Conservation (phyloP, 805 yeast genomes). For the Wickerhamiella domercqiae region DNA sequence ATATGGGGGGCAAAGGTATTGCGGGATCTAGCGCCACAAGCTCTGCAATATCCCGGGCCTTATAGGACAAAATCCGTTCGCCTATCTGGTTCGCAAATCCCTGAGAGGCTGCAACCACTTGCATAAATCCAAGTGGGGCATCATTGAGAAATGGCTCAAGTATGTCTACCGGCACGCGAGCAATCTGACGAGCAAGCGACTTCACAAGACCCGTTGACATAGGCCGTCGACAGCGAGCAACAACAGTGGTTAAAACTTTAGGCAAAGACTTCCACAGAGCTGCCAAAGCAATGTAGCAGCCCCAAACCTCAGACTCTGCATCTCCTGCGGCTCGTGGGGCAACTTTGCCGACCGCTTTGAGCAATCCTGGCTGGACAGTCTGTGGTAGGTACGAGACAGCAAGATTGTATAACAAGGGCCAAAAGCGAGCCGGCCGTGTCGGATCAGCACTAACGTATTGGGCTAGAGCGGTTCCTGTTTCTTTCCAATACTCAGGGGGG, state of each 20-base stretch:
- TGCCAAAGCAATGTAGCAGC: conserved; percentile 15
- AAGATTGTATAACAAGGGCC: conserved; percentile 17
- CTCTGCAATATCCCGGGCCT: neutral
- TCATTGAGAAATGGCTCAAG: neutral
- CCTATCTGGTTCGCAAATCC: neutral
- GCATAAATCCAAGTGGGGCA: neutral
- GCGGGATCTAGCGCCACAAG: neutral
- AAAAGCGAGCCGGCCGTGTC: conserved; percentile 11
- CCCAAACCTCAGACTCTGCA: conserved; percentile 17
- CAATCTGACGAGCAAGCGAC: neutral
- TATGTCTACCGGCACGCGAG: neutral
- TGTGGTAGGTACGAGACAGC: conserved; percentile 10
- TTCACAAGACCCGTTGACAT: neutral
- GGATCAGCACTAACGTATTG: conserved; percentile 8
- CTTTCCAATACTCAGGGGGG: conserved; percentile 19
- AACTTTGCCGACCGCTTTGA: conserved; percentile 9
- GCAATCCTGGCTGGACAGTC: conserved; percentile 2
- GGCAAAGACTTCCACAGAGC: conserved; percentile 7
- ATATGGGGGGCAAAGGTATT: neutral
- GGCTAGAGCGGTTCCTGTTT: conserved; percentile 12
- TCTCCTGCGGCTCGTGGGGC: conserved; percentile 7
- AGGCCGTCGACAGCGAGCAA: neutral
- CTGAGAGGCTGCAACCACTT: neutral
- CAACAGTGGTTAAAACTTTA: neutral
- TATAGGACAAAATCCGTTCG: neutral